These are phyloP conservation scores for Mortierella sp. DNA, from an alignment of 371 early-diverging fungal species.

Conservation along the genomic window DNA sequence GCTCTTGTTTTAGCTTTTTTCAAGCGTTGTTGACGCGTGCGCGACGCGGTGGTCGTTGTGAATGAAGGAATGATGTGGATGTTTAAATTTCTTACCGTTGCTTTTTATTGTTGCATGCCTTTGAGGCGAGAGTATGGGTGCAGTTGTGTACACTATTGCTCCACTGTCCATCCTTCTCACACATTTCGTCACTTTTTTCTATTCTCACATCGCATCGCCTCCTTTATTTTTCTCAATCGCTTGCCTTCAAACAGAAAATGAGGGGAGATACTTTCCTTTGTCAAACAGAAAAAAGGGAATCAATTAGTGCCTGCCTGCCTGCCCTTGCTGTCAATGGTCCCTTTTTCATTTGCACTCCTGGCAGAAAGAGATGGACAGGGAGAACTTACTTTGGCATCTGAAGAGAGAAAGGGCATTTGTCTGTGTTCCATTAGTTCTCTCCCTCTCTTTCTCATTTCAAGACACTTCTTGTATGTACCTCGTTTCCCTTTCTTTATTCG, in stretches of 20 bases:
- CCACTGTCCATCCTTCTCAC: neutral
- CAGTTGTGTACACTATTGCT: neutral
- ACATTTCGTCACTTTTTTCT: neutral
- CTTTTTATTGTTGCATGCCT: neutral
- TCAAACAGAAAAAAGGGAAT: neutral
- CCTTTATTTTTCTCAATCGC: constrained; percentile 22
- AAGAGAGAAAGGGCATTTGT: neutral
- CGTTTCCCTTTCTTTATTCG: neutral
- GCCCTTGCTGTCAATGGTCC: neutral
- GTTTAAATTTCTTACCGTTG: neutral
- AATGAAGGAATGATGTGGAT: neutral
- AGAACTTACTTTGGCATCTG: neutral
- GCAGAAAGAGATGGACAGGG: neutral
- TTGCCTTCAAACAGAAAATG: neutral
- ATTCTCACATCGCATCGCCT: constrained; percentile 32
- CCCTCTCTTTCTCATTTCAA: neutral
- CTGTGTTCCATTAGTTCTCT: neutral
- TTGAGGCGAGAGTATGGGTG: neutral
- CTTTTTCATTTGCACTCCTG: neutral
- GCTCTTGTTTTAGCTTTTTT: neutral
- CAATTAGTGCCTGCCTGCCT: neutral
- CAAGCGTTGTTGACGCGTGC: neutral
- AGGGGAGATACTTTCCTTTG: neutral
- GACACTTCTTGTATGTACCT: neutral
- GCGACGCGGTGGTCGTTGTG: neutral